Percentiles rank a stretch among this genome's conserved stretches.
Evolutionary conservation across 345 rosid genomes (phyloP).

Genomic region (Angophora floribunda): DNA sequence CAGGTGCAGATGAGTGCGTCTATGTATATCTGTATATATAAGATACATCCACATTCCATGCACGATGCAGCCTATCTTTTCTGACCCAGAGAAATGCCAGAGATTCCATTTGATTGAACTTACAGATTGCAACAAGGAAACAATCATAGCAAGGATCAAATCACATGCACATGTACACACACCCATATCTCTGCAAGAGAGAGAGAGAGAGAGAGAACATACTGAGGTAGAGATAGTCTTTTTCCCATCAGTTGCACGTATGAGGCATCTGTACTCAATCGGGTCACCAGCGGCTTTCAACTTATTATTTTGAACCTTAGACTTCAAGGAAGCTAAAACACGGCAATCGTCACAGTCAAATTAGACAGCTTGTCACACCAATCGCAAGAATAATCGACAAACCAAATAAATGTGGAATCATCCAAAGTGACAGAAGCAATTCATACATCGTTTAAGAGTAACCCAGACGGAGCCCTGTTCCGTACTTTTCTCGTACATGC

Average conservation of each 20-base stretch:
- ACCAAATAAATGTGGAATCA: not conserved
- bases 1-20: not conserved
- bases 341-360: not conserved
- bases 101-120: not conserved
- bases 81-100: not conserved
- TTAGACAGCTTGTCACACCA: rapidly evolving
- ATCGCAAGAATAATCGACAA: not conserved
- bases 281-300: conserved; percentile 44
- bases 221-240: conserved; percentile 81
- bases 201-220: conserved; percentile 2
- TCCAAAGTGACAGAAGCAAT: not conserved
- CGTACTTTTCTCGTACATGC: conserved; percentile 77
- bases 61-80: not conserved
- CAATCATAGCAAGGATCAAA: not conserved
- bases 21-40: not conserved
- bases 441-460: conserved; percentile 82
- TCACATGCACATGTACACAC: rapidly evolving
- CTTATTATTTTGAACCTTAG: conserved; percentile 72
- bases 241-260: conserved; percentile 87
- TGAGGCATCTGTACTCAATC: conserved; percentile 75
- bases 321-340: conserved; percentile 60
- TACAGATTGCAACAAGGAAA: not conserved
- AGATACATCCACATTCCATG: not conserved
- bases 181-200: not conserved
- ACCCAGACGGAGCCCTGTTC: conserved; percentile 92